Evolutionary conservation across 1,139 yeast genomes (phyloP).

Genomic region (Suhomyces atakaporum): DNA sequence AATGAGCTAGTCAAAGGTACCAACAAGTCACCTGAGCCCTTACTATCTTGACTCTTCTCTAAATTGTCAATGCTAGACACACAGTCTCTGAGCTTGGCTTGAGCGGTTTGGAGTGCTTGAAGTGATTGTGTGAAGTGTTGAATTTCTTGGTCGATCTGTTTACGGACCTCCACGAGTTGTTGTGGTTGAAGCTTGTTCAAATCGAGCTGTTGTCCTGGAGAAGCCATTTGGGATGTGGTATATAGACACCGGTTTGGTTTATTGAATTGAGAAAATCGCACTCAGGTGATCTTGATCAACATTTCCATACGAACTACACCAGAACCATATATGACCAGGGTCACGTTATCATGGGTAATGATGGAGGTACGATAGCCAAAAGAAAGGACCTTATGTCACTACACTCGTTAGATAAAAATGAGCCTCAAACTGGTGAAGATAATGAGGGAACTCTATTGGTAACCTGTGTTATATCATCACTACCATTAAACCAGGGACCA

Average conservation of each 20-base stretch:
- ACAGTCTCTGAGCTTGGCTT: constrained; percentile 80
- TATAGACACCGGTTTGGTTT: background rate
- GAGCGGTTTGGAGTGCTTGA: constrained; percentile 83
- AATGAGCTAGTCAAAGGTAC: constrained; percentile 89
- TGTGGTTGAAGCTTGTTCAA: constrained; percentile 73
- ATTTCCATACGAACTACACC: too few relatives aligned
- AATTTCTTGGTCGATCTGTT: constrained; percentile 81
- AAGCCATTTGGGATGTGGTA: constrained; percentile 4
- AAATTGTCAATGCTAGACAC: constrained; percentile 65
- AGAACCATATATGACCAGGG: too few relatives aligned
- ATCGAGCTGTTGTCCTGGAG: constrained; percentile 40
- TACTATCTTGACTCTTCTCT: constrained; percentile 35
- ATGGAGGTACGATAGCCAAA: constrained; percentile 54
- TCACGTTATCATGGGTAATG: constrained; percentile 43
- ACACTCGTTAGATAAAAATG: constrained; percentile 15
- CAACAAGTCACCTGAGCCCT: constrained; percentile 54
- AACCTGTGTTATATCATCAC: constrained; percentile 32
- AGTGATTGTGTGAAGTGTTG: constrained; percentile 84
- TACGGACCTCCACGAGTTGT: constrained; percentile 81
- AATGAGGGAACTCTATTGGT: constrained; percentile 7
- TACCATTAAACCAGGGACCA: constrained; percentile 21
- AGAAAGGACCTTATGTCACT: constrained; percentile 43
- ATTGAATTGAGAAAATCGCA: too few relatives aligned
- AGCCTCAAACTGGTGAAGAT: constrained; percentile 9
- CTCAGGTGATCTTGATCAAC: constrained; percentile 2